Evolutionary conservation across 768 basidiomycete species (phyloP).

Genomic region (Boletus fagicola): DNA sequence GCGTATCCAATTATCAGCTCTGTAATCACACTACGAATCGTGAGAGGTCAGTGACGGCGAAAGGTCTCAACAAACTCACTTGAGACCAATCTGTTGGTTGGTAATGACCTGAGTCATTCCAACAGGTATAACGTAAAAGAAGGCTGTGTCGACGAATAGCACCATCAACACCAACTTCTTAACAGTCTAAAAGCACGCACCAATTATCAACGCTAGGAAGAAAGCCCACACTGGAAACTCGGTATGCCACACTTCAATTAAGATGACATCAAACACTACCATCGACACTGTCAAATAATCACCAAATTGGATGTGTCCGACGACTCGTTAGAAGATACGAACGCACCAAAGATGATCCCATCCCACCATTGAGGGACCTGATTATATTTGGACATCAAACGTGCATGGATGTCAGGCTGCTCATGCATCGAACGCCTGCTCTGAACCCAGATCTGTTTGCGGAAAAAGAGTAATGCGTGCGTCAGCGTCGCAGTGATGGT

Average conservation of each 20-base stretch:
- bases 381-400: conserved; percentile 54
- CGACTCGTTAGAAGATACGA: not conserved
- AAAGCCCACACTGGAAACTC: conserved; percentile 44
- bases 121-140: conserved; percentile 72
- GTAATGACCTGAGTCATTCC: conserved; percentile 78
- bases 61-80: conserved; percentile 19
- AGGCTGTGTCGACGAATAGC: conserved; percentile 23
- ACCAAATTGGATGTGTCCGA: not conserved
- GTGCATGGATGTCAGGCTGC: conserved; percentile 72
- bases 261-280: conserved; percentile 56
- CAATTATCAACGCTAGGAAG: conserved; percentile 33
- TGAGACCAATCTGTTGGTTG: conserved; percentile 70
- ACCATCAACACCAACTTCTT: not conserved
- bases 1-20: conserved; percentile 65
- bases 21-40: conserved; percentile 50
- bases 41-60: not conserved
- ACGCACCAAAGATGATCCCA: conserved; percentile 27
- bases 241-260: conserved; percentile 62
- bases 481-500: conserved; percentile 71
- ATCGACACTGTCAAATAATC: conserved; percentile 37
- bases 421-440: conserved; percentile 68
- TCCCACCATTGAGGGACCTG: conserved; percentile 69
- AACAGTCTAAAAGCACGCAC: conserved; percentile 20
- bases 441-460: conserved; percentile 76
- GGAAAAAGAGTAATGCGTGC: conserved; percentile 73